Conservation (phyloP, 192 early-diverging fungal species). For the Backusella psychrophila region DNA sequence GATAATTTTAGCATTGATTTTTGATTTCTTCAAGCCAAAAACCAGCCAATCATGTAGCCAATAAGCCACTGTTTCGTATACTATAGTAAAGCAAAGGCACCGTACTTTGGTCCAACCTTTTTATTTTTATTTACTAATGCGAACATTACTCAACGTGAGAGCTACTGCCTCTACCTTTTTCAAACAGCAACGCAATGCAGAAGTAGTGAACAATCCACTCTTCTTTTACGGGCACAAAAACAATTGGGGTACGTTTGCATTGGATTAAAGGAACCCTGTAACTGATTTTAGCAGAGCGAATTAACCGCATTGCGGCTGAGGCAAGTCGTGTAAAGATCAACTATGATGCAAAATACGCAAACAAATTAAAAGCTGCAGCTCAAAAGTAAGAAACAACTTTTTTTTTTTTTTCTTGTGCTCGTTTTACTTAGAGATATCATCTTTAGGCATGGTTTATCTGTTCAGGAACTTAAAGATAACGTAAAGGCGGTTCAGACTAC, state of each 20-base stretch:
- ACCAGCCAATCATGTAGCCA: not conserved
- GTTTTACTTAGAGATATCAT: not conserved
- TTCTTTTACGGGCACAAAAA: not conserved
- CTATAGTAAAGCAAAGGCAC: not conserved
- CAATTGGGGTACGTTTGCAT: not conserved
- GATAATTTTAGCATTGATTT: too few species aligned
- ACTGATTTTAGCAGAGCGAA: constrained; percentile 2
- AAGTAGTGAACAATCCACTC: not conserved
- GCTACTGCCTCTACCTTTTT: not conserved
- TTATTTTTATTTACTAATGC: not conserved
- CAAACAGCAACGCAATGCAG: not conserved
- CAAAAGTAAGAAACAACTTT: constrained; percentile 22
- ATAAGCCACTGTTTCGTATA: not conserved
- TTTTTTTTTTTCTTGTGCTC: not conserved
- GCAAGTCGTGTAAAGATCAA: constrained; percentile 15
- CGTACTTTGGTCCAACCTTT: not conserved
- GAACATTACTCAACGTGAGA: not conserved
- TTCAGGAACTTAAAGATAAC: constrained; percentile 30
- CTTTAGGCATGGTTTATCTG: constrained; percentile 27
- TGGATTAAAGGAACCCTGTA: not conserved
- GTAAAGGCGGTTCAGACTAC: constrained; percentile 4
- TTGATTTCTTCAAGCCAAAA: too few species aligned
- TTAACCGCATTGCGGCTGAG: constrained; percentile 20
- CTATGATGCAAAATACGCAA: constrained; percentile 37
- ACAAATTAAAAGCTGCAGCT: constrained; percentile 31